These are phyloP conservation scores for Flaveria robusta DNA, from an alignment of 129 eudicot species.

Conservation along the genomic window DNA sequence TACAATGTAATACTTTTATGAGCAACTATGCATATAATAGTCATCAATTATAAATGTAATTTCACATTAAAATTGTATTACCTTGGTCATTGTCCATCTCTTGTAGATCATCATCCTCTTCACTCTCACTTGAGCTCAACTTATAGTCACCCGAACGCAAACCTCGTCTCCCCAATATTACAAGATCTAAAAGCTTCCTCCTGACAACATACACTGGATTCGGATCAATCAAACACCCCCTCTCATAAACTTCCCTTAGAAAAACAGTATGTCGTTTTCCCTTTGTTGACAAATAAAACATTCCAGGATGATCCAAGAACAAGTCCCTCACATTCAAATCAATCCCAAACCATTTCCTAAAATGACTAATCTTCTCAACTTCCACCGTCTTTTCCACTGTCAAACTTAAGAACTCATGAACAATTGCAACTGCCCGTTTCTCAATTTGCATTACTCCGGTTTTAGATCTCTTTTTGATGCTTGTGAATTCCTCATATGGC, in stretches of 20 bases:
- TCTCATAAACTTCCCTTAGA: slow-evolving; percentile 83
- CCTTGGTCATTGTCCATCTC: slow-evolving; percentile 43
- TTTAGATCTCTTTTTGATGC: slow-evolving; percentile 47
- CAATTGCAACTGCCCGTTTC: slow-evolving; percentile 87
- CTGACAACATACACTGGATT: slow-evolving; percentile 71
- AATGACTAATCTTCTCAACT: slow-evolving; percentile 95
- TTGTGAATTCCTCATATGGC: slow-evolving; percentile 74
- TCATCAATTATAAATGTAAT: slow-evolving; percentile 5
- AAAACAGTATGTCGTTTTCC: slow-evolving; percentile 88
- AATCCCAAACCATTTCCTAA: slow-evolving; percentile 89
- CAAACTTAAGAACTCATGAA: slow-evolving; percentile 92
- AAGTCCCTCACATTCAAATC: slow-evolving; percentile 85
- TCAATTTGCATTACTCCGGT: slow-evolving; percentile 56
- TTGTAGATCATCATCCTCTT: slow-evolving; percentile 37
- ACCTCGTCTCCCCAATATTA: slow-evolving; percentile 69
- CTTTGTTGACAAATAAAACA: slow-evolving; percentile 86
- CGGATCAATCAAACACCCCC: slow-evolving; percentile 75
- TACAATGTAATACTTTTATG: slow-evolving; percentile 2
- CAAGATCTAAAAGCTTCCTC: slow-evolving; percentile 84
- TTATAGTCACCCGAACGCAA: slow-evolving; percentile 38
- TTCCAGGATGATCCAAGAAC: slow-evolving; percentile 96
- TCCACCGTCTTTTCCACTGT: slow-evolving; percentile 96
- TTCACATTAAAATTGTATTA: neutral
- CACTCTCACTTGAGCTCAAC: slow-evolving; percentile 34
- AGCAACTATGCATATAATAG: neutral